Base-by-base conservation (phyloP, 306 rosid genomes). In the Corylus heterophylla region DNA sequence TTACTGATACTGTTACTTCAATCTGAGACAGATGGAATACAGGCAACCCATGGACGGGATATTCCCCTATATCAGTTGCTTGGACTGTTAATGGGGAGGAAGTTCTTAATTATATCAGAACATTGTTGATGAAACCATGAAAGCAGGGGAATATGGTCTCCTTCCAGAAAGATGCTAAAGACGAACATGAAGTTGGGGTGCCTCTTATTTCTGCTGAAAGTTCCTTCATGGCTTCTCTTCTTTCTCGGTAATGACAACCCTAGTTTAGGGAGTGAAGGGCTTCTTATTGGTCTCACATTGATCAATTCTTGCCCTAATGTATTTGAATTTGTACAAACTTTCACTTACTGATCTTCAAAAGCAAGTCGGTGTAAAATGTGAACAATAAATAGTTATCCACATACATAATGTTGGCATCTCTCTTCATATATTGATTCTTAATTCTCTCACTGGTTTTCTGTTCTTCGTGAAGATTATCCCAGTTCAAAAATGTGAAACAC, bases 21-120 rank as follows among this genome's bases (percentile, higher is more conserved):
- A 42, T 67, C 42, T 76, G 17, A 76, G 79, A 6, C 89, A 95
- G 99, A 64, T 95, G 99, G 99, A 88, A 90, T 78, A 3, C 90
- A 7, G 87, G 80, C 96, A 95, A 95, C 74, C 98, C 97, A 47
- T 95, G 99, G 99, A 77, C 96, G 4, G 96, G 86, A 74, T 86
- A 83, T 82, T 90, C 98, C 31, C 98, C 98, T 2, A 83, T 91
- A 73, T 91, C 97, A 37, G 96, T 95, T 71, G 96, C 97, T 49
- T 95, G 98, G 97, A 92, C 97, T 29, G 98, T 90, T 81, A 74
- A 95, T 62, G 90, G 91, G 11, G 89, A 91, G 59, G 98, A 78
- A 79, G 89, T 91, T 69, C 78, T 89, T 25, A 52, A 80, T 18
- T 91, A 87, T 45, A 47, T 93, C 54, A 91, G 71, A 84, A 88